These are phyloP conservation scores for Neovahlkampfia damariscottae DNA, from an alignment of 78 protist genomes.

Conservation along the genomic window DNA sequence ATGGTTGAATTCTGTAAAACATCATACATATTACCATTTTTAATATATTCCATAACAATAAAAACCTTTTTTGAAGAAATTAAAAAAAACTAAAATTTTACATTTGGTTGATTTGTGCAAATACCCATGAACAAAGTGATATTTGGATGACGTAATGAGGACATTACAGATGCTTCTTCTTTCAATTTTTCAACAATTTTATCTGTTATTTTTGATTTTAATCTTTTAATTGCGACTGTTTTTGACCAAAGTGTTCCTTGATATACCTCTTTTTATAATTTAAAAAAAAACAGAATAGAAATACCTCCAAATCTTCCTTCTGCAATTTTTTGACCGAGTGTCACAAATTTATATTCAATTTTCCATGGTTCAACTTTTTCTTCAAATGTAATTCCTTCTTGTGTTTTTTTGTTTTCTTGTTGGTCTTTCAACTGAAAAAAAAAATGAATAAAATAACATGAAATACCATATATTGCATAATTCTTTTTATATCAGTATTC, in stretches of 20 bases:
- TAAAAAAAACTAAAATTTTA: background rate
- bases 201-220: background rate
- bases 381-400: background rate
- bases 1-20: background rate
- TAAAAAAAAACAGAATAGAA: too few relatives aligned
- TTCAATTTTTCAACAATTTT: background rate
- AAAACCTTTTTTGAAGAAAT: background rate
- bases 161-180: slow-evolving; percentile 1
- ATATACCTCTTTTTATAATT: background rate
- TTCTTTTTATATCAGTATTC: background rate
- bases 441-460: background rate
- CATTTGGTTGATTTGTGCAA: background rate
- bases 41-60: background rate
- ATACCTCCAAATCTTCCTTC: background rate
- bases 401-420: background rate
- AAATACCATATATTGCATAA: background rate
- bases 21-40: background rate
- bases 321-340: background rate
- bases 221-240: slow-evolving; percentile 1
- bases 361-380: background rate
- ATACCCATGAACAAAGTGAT: slow-evolving; percentile 5
- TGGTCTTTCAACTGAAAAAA: background rate
- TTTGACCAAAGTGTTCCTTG: background rate
- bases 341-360: background rate
- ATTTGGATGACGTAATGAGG: slow-evolving; percentile 10